Evolutionary conservation across 192 early-diverging fungal genomes (phyloP).

Genomic region (Helicostylum pulchrum): DNA sequence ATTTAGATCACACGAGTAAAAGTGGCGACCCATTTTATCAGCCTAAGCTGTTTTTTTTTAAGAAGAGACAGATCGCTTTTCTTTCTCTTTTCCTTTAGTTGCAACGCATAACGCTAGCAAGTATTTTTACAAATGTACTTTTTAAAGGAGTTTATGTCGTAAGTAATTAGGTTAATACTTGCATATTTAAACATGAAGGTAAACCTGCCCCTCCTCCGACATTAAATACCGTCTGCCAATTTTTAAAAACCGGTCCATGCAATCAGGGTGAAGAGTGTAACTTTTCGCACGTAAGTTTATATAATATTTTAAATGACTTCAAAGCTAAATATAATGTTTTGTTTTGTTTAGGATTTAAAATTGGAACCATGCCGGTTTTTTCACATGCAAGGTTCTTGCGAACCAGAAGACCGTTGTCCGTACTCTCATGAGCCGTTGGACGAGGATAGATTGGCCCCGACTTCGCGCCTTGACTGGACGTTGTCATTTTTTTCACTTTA

Average conservation of each 20-base stretch:
- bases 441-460: not conserved
- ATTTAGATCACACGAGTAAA: no score
- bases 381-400: slow-evolving; percentile 27
- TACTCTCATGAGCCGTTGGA: slow-evolving; percentile 31
- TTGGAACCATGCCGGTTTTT: slow-evolving; percentile 33
- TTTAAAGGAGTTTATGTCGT: no score
- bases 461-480: slow-evolving; percentile 18
- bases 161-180: slow-evolving; percentile 20
- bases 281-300: slow-evolving; percentile 27
- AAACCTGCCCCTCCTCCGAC: not conserved
- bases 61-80: no score
- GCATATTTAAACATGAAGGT: slow-evolving; percentile 16
- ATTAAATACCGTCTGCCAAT: slow-evolving; percentile 5
- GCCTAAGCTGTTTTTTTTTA: no score
- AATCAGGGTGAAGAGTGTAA: slow-evolving; percentile 18
- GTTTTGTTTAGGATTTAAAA: slow-evolving; percentile 23
- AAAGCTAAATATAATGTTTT: not conserved
- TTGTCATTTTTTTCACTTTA: slow-evolving; percentile 41
- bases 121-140: no score
- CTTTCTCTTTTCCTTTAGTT: no score
- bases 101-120: no score
- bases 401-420: slow-evolving; percentile 16
- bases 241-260: slow-evolving; percentile 23
- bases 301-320: not conserved
- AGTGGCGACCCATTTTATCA: no score